A percentile compares a stretch with the other conserved stretches of the same genome.
These are phyloP conservation scores for Dothiorella sarmentorum DNA, from an alignment of 2,329 filamentous ascomycete species.

Conservation along the genomic window DNA sequence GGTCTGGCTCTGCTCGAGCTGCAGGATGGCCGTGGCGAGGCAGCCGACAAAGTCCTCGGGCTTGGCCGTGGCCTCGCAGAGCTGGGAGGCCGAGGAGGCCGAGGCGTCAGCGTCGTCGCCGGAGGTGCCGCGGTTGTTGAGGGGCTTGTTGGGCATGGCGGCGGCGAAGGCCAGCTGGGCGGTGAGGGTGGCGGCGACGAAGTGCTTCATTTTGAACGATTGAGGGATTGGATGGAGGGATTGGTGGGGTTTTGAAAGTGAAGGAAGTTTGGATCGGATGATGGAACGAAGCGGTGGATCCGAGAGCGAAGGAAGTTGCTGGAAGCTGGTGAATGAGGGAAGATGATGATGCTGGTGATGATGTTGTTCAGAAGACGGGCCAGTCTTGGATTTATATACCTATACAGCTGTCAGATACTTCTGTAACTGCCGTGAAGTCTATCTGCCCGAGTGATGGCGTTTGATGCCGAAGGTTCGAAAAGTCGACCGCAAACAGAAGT, in stretches of 20 bases:
- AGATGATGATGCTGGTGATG: constrained; percentile 3
- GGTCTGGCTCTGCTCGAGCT: neutral
- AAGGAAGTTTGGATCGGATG: neutral
- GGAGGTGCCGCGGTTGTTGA: neutral
- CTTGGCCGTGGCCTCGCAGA: neutral
- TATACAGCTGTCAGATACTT: too few relatives aligned
- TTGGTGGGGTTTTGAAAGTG: neutral
- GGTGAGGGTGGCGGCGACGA: neutral
- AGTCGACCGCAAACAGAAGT: neutral
- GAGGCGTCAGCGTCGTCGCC: neutral
- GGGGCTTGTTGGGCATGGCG: neutral
- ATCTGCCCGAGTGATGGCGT: too few relatives aligned
- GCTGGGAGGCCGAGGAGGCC: neutral
- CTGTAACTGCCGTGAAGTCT: too few relatives aligned
- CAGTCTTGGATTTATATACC: neutral
- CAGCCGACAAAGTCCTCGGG: neutral
- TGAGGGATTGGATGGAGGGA: neutral
- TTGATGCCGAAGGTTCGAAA: too few relatives aligned
- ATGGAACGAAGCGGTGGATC: neutral
- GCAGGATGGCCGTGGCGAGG: neutral
- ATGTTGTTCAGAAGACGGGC: neutral
- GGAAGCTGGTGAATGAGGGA: neutral
- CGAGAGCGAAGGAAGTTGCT: neutral
- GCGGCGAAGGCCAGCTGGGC: neutral
- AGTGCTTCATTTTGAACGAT: constrained; percentile 1